Evolutionary conservation across 2,329 filamentous ascomycete genomes (phyloP), one percentile per base, ranked within the genome.

Genomic region (Diplodia corticola): DNA sequence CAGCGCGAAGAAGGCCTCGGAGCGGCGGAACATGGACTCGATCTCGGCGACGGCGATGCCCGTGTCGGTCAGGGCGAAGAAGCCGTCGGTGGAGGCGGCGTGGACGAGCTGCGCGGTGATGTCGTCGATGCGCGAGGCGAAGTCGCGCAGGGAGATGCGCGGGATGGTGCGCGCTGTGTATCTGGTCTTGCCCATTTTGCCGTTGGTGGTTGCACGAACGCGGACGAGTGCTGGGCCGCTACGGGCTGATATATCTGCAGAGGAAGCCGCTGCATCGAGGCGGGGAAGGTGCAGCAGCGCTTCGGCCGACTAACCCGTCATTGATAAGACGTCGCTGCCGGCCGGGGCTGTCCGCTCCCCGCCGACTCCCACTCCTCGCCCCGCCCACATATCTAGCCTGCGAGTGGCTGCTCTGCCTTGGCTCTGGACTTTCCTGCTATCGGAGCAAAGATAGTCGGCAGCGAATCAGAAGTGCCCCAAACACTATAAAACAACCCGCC

Each of bases 41-140:
- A 88, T 81, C 28, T 83, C 80, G 2, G 75, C 68, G 24, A 73
- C 69, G 1, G 80, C 75, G 68, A 88, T 83, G n/a, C 81, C 84
- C 68, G 88, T 86, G 71, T 87, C 79, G 17, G 82, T 74, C 1
- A 88, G 70, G 37, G 81, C 83, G 76, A 88, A 88, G 79, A 88
- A 88, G n/a, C 86, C 86, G 63, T 83, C 82, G 7, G 83, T 83
- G 69, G 88, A 85, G 1, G 86, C 84, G 0, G 86, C 86, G 12
- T 80, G 69, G 65, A 84, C 76, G 2, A 88, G 79, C 68, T 86
- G 74, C 1, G 73, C 63, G 0, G 85, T 85, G 69, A 88, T 87
- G 48, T 81, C 75, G 66, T 85, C 80, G 70, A 85, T 81, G 59
- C 85, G 82, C 4, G 74, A 69, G 30, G 82, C 78, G 70, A 86